Evolutionary conservation across 495 filamentous ascomycete genomes (phyloP).

Genomic region (Penicillium subrubescens): DNA sequence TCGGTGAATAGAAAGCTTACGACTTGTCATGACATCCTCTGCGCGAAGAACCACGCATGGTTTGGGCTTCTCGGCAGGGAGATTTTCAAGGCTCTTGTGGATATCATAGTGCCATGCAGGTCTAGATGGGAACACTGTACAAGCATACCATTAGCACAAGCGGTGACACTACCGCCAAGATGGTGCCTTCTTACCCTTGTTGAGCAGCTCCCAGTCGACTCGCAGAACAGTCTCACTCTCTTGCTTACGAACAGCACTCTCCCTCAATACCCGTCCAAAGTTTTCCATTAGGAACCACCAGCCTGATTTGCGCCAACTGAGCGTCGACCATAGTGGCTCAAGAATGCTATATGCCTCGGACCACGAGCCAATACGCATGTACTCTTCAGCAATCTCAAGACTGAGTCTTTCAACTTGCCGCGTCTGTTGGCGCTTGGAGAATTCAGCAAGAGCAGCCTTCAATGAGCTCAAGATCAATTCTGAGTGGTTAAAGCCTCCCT

Average conservation of each 20-base stretch:
- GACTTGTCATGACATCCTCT: conserved; percentile 68
- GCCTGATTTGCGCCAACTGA: conserved; percentile 74
- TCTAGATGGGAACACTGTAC: conserved; percentile 61
- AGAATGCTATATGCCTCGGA: conserved; percentile 66
- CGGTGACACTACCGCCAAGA: neutral
- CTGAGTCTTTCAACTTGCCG: conserved; percentile 69
- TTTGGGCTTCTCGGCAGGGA: conserved; percentile 54
- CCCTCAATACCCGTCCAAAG: conserved; percentile 70
- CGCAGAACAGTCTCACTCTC: conserved; percentile 68
- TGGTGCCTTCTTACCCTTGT: conserved; percentile 54
- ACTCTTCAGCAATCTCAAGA: conserved; percentile 68
- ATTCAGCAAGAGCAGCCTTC: conserved; percentile 64
- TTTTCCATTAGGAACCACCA: conserved; percentile 80
- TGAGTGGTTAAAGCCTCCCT: conserved; percentile 63
- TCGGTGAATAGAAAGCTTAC: conserved; percentile 42
- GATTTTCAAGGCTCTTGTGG: conserved; percentile 63
- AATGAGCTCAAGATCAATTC: conserved; percentile 61
- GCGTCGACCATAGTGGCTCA: conserved; percentile 68
- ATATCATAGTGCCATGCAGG: conserved; percentile 72
- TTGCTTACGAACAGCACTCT: conserved; percentile 65
- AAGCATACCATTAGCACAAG: neutral
- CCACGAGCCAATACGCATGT: conserved; percentile 65
- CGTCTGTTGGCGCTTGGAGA: conserved; percentile 60
- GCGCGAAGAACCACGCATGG: conserved; percentile 66
- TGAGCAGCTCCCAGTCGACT: conserved; percentile 85